phyloP scores from a whole-genome alignment of 768 basidiomycete genomes.

The Trametes punicea region DNA sequence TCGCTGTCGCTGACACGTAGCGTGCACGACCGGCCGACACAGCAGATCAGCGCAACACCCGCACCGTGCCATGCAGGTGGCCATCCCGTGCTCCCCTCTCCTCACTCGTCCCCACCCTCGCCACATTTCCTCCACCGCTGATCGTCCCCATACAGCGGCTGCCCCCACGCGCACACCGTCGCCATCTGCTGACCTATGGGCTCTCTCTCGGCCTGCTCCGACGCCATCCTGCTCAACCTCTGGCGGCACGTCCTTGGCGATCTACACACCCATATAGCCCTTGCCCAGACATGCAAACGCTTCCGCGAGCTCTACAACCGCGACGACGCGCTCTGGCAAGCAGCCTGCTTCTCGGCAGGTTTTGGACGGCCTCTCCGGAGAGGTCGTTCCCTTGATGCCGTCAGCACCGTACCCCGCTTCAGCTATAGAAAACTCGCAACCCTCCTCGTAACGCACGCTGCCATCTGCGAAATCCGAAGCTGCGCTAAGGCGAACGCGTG shows the following conservation, averaged over 20 bases:
- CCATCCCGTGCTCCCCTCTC: constrained; percentile 11
- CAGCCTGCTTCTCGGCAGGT: constrained; percentile 24
- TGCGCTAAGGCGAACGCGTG: constrained; percentile 24
- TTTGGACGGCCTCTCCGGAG: constrained; percentile 23
- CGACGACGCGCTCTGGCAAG: constrained; percentile 22
- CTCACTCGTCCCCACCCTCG: constrained; percentile 8
- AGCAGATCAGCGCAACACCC: too few species aligned
- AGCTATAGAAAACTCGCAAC: constrained; percentile 18
- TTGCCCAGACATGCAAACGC: constrained; percentile 22
- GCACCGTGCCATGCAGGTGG: constrained; percentile 8
- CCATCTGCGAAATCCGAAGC: constrained; percentile 23
- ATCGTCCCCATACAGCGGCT: neutral
- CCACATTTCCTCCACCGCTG: neutral
- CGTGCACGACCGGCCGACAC: too few species aligned
- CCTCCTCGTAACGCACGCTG: constrained; percentile 21
- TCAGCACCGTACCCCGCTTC: neutral
- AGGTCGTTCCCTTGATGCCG: neutral
- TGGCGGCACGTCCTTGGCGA: constrained; percentile 20
- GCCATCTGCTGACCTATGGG: constrained; percentile 9
- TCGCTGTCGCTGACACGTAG: too few species aligned
- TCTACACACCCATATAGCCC: constrained; percentile 22
- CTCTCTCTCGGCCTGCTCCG: constrained; percentile 7
- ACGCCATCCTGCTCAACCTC: constrained; percentile 15
- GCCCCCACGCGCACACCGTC: neutral
- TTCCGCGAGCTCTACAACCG: constrained; percentile 16